These are phyloP conservation scores for Ophiosphaerella narmari DNA, from an alignment of 2,329 filamentous ascomycete species.

Conservation along the genomic window DNA sequence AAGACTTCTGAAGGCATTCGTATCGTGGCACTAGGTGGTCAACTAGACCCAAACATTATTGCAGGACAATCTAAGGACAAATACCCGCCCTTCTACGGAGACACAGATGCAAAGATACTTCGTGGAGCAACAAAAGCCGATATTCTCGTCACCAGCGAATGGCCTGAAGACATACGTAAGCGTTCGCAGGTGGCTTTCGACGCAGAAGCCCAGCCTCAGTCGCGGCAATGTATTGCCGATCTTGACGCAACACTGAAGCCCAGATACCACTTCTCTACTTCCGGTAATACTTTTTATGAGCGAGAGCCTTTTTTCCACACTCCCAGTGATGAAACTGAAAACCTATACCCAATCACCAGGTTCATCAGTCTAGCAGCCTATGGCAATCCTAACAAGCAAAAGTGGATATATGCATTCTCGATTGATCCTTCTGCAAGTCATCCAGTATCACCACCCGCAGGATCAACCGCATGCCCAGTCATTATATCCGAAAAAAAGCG, in stretches of 20 bases:
- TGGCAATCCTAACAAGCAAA: slow-evolving; percentile 76
- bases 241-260: slow-evolving; percentile 80
- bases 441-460: slow-evolving; percentile 65
- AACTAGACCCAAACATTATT: slow-evolving; percentile 64
- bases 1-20: slow-evolving; percentile 89
- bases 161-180: slow-evolving; percentile 75
- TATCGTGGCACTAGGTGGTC: slow-evolving; percentile 84
- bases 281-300: slow-evolving; percentile 77
- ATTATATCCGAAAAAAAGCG: slow-evolving; percentile 64
- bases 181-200: slow-evolving; percentile 68
- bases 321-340: slow-evolving; percentile 54
- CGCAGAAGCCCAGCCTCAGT: slow-evolving; percentile 58
- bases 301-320: slow-evolving; percentile 87
- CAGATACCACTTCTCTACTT: slow-evolving; percentile 85
- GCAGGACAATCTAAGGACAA: slow-evolving; percentile 71
- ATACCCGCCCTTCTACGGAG: slow-evolving; percentile 76
- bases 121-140: slow-evolving; percentile 79
- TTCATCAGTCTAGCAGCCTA: slow-evolving; percentile 88
- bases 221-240: slow-evolving; percentile 73
- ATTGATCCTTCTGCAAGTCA: slow-evolving; percentile 68
- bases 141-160: slow-evolving; percentile 83
- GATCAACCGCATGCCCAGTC: slow-evolving; percentile 78
- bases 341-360: slow-evolving; percentile 70
- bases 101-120: slow-evolving; percentile 75
- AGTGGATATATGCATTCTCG: slow-evolving; percentile 72